Evolutionary conservation across 208 protist species (phyloP).

Genomic region (Novymonas esmeraldas): DNA sequence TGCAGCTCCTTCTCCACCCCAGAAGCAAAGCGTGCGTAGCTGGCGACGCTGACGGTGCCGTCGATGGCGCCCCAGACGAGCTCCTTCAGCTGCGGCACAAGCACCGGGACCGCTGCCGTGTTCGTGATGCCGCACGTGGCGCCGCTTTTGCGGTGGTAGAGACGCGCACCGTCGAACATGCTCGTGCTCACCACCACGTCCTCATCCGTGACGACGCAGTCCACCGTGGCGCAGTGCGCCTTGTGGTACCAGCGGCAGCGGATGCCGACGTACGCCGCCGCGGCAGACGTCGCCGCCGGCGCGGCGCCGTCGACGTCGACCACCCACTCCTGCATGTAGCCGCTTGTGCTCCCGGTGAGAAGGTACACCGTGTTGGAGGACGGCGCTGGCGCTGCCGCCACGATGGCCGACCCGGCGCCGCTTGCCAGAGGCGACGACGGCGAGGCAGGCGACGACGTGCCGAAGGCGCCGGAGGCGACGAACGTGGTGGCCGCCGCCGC

Average conservation of each 20-base stretch:
- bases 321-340: slow-evolving; percentile 57
- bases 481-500: background rate
- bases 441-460: background rate
- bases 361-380: slow-evolving; percentile 16
- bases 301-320: slow-evolving; percentile 16
- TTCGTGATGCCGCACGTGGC: slow-evolving; percentile 31
- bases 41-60: slow-evolving; percentile 52
- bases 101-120: slow-evolving; percentile 27
- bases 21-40: slow-evolving; percentile 63
- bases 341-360: slow-evolving; percentile 58
- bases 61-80: slow-evolving; percentile 62
- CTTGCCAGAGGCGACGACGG: background rate
- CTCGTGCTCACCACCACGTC: slow-evolving; percentile 66
- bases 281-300: background rate
- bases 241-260: slow-evolving; percentile 60
- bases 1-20: slow-evolving; percentile 29
- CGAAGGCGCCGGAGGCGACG: too few relatives aligned
- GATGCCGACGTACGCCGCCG: slow-evolving; percentile 7
- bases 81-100: slow-evolving; percentile 60
- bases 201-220: slow-evolving; percentile 58
- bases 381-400: background rate
- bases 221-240: slow-evolving; percentile 52
- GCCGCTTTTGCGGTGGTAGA: slow-evolving; percentile 45
- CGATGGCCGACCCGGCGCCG: background rate
- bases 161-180: slow-evolving; percentile 53